Evolutionary conservation across 192 early-diverging fungal genomes (phyloP).

Genomic region (Gigaspora rosea): DNA sequence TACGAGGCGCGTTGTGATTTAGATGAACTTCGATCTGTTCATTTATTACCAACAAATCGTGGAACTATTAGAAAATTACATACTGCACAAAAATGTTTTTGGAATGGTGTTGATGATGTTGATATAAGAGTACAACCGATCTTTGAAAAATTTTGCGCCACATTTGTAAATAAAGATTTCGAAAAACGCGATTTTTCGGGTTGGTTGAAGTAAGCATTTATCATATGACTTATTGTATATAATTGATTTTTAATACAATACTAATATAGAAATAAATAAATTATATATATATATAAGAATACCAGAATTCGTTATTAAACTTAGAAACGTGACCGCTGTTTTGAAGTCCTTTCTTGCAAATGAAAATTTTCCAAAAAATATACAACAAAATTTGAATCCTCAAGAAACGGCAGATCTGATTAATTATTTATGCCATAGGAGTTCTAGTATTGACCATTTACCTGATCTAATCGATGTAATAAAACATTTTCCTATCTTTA

Average conservation of each 20-base stretch:
- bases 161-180: neutral
- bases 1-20: neutral
- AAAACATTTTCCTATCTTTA: constrained; percentile 12
- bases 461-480: neutral
- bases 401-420: too few species aligned
- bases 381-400: too few species aligned
- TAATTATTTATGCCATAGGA: too few species aligned
- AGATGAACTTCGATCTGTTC: neutral
- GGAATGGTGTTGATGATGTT: neutral
- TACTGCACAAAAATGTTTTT: neutral
- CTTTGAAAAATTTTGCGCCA: neutral
- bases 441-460: too few species aligned
- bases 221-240: neutral
- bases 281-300: too few species aligned
- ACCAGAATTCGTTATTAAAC: too few species aligned
- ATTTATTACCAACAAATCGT: constrained; percentile 7
- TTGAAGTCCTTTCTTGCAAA: too few species aligned
- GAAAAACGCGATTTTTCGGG: neutral
- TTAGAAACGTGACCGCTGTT: too few species aligned
- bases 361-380: too few species aligned
- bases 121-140: neutral
- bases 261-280: too few species aligned
- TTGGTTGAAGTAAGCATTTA: neutral
- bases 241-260: too few species aligned
- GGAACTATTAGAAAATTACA: neutral